A percentile compares a stretch with the other conserved stretches of the same genome.
phyloP scores from a whole-genome alignment of 768 basidiomycete species.

The Gelatoporia subvermispora region DNA sequence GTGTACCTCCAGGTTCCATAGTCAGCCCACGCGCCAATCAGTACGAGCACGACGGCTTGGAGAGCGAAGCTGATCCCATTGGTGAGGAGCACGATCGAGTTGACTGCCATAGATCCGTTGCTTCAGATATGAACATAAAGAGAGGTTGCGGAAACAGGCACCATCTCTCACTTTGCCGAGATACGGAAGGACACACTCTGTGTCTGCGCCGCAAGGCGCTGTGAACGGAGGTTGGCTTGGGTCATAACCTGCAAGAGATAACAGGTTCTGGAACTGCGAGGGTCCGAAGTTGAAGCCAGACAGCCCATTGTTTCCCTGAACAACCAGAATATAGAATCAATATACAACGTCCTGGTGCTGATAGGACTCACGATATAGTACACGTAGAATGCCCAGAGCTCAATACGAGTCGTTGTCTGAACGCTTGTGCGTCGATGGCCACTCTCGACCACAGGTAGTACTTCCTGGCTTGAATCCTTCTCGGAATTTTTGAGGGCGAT shows the following conservation, averaged over 20 bases:
- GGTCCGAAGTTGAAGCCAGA: slow-evolving; percentile 71
- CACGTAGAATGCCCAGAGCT: slow-evolving; percentile 30
- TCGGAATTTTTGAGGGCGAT: background rate
- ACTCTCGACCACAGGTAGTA: background rate
- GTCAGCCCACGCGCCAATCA: slow-evolving; percentile 76
- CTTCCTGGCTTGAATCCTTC: background rate
- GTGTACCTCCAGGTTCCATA: slow-evolving; percentile 72
- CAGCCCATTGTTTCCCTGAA: slow-evolving; percentile 60
- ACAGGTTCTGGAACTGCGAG: slow-evolving; percentile 69
- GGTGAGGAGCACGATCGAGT: slow-evolving; percentile 72
- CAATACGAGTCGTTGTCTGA: slow-evolving; percentile 39
- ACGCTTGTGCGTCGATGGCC: background rate
- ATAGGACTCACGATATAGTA: slow-evolving; percentile 26
- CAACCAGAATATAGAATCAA: background rate
- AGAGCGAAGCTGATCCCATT: slow-evolving; percentile 79
- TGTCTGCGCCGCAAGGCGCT: slow-evolving; percentile 40
- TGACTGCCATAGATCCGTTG: slow-evolving; percentile 39
- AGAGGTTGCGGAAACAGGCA: background rate
- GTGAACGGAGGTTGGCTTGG: slow-evolving; percentile 53
- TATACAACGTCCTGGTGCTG: background rate
- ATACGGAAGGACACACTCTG: slow-evolving; percentile 62
- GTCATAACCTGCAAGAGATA: slow-evolving; percentile 71
- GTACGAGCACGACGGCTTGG: slow-evolving; percentile 60
- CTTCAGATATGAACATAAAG: background rate
- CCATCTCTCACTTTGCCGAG: slow-evolving; percentile 58